Percentiles rank a stretch among this genome's conserved stretches.
phyloP scores from a whole-genome alignment of 2,329 filamentous ascomycete genomes.

The Diaporthe nobilis region DNA sequence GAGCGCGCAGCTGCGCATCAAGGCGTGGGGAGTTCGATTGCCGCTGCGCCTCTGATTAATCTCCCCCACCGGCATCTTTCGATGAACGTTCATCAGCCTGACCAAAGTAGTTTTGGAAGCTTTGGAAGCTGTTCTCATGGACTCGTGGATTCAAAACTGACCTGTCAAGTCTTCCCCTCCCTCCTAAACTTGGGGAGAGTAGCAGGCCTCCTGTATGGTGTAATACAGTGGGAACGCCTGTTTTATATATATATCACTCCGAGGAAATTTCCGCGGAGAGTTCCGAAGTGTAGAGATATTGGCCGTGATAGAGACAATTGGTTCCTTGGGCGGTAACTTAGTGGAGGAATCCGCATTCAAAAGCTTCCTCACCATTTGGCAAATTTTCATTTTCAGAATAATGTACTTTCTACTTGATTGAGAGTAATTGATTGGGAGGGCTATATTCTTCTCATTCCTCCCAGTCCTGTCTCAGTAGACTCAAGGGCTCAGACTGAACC shows the following conservation, averaged over 20 bases:
- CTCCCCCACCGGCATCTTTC: neutral
- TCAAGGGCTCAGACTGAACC: no score
- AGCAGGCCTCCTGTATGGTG: neutral
- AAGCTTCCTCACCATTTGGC: no score
- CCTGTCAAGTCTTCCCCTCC: neutral
- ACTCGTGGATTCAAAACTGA: neutral
- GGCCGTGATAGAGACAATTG: neutral
- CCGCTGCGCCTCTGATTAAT: neutral
- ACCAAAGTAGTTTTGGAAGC: neutral
- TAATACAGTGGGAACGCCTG: neutral
- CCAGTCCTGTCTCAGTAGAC: no score
- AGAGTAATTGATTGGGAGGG: no score
- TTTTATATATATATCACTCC: neutral
- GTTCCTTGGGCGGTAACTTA: no score
- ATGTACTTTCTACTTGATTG: no score
- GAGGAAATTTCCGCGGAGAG: neutral
- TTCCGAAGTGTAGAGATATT: neutral
- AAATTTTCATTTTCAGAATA: no score
- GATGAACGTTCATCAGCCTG: no score
- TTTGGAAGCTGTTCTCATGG: neutral
- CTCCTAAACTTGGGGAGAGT: neutral
- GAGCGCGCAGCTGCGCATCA: neutral
- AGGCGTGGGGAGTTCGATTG: neutral
- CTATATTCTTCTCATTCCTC: no score
- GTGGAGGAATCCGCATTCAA: no score